Percentiles rank a stretch among this genome's conserved stretches.
Conservation (phyloP, 108 stramenopile genomes). For the Nitzschia putrida region DNA sequence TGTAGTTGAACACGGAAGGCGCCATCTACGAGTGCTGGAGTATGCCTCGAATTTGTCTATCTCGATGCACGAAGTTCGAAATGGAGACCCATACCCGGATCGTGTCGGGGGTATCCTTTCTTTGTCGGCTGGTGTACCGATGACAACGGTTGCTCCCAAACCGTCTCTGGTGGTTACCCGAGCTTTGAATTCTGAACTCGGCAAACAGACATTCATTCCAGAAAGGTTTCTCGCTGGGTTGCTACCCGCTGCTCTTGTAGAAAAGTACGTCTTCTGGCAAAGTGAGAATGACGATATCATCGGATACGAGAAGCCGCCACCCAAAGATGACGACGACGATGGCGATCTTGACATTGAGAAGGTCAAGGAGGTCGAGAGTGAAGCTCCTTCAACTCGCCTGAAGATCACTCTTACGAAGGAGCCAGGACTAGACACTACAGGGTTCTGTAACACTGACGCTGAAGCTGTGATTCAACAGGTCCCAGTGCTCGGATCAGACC, state of each 20-base stretch:
- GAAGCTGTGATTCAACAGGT: constrained; percentile 82
- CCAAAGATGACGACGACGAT: constrained; percentile 50
- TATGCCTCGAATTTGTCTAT: constrained; percentile 91
- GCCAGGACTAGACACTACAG: constrained; percentile 74
- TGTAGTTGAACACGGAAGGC: constrained; percentile 94
- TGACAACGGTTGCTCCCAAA: constrained; percentile 75
- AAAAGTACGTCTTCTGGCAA: constrained; percentile 96
- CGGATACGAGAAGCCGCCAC: constrained; percentile 72
- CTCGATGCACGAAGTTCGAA: constrained; percentile 86
- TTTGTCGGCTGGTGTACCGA: constrained; percentile 87
- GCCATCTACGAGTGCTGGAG: constrained; percentile 90
- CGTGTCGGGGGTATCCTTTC: constrained; percentile 83
- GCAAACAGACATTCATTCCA: constrained; percentile 86
- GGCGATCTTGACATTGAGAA: constrained; percentile 45
- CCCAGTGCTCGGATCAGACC: constrained; percentile 53
- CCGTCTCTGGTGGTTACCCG: constrained; percentile 87
- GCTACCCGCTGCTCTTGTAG: constrained; percentile 90
- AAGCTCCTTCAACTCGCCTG: constrained; percentile 64
- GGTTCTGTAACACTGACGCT: constrained; percentile 87
- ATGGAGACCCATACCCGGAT: constrained; percentile 89
- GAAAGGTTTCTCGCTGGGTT: constrained; percentile 88
- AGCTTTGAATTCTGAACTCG: constrained; percentile 78
- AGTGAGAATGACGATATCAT: constrained; percentile 89
- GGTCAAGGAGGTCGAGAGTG: constrained; percentile 42
- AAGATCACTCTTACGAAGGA: constrained; percentile 74